Evolutionary conservation across 768 basidiomycete species (phyloP).

Genomic region (Suillus tomentosus): DNA sequence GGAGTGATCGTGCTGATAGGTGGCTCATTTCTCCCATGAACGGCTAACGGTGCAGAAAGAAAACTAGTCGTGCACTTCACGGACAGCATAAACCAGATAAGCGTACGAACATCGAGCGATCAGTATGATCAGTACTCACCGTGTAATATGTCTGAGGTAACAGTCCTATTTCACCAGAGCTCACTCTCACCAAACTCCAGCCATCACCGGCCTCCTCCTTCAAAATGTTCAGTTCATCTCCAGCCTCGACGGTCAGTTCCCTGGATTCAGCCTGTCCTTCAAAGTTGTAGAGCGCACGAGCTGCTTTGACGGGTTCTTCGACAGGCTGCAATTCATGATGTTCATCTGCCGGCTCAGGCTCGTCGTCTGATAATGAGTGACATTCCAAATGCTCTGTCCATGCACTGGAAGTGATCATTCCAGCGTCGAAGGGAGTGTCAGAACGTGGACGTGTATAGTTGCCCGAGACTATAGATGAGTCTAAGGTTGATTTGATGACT

Average conservation of each 20-base stretch:
- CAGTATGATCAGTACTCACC: conserved; percentile 42
- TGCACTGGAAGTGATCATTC: conserved; percentile 74
- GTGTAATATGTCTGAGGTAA: conserved; percentile 74
- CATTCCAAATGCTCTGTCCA: conserved; percentile 68
- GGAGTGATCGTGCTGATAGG: conserved; percentile 55
- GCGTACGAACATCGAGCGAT: background rate
- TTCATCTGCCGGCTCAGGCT: conserved; percentile 40
- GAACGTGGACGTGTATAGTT: conserved; percentile 32
- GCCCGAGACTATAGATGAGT: conserved; percentile 14
- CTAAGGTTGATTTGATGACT: conserved; percentile 26
- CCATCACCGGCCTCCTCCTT: conserved; percentile 75
- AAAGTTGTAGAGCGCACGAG: conserved; percentile 73
- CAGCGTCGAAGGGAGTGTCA: conserved; percentile 63
- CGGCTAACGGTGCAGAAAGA: conserved; percentile 46
- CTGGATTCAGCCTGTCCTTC: conserved; percentile 75
- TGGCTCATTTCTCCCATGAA: conserved; percentile 29
- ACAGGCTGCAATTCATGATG: conserved; percentile 22
- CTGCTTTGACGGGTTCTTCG: conserved; percentile 34
- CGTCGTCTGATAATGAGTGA: conserved; percentile 52
- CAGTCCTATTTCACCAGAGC: conserved; percentile 63
- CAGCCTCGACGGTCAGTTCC: conserved; percentile 68
- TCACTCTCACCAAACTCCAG: conserved; percentile 73
- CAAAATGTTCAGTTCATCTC: conserved; percentile 70
- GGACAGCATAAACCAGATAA: conserved; percentile 2
- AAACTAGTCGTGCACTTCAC: conserved; percentile 71